phyloP scores from a whole-genome alignment of 2,329 filamentous ascomycete genomes.

The Claviceps pusilla region DNA sequence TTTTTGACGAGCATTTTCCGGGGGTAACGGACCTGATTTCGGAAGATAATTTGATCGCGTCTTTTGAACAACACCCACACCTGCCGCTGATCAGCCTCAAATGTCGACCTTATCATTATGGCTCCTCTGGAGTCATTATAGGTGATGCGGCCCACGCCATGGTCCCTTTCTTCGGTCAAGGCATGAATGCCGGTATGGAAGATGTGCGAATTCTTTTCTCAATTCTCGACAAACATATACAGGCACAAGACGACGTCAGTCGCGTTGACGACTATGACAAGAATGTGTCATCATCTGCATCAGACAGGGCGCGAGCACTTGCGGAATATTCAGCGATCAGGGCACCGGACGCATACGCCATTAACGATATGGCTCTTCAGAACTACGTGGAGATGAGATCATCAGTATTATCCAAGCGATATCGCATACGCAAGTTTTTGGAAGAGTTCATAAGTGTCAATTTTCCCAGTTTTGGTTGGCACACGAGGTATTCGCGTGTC shows the following conservation, averaged over 20 bases:
- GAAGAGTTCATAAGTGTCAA: slow-evolving; percentile 72
- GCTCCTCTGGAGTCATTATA: slow-evolving; percentile 62
- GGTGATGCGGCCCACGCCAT: slow-evolving; percentile 95
- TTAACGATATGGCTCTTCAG: slow-evolving; percentile 78
- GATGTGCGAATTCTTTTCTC: slow-evolving; percentile 82
- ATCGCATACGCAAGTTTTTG: slow-evolving; percentile 67
- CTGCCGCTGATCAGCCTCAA: slow-evolving; percentile 88
- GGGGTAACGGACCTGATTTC: slow-evolving; percentile 64
- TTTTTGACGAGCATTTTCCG: slow-evolving; percentile 75
- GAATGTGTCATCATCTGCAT: slow-evolving; percentile 26
- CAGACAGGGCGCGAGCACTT: slow-evolving; percentile 50
- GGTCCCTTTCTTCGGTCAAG: slow-evolving; percentile 96
- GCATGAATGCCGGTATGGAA: slow-evolving; percentile 93
- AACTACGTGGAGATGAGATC: slow-evolving; percentile 93
- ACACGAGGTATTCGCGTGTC: slow-evolving; percentile 81
- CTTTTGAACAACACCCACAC: slow-evolving; percentile 73
- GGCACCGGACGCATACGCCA: slow-evolving; percentile 66
- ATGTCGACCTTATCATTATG: slow-evolving; percentile 75
- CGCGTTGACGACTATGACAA: slow-evolving; percentile 19
- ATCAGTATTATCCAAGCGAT: slow-evolving; percentile 62
- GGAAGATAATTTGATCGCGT: slow-evolving; percentile 49
- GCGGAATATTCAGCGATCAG: slow-evolving; percentile 61
- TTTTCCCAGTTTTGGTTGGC: slow-evolving; percentile 67
- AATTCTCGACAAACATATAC: slow-evolving; percentile 54
- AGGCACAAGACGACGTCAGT: slow-evolving; percentile 27